Evolutionary conservation across 2,329 filamentous ascomycete species (phyloP).

Genomic region (Fusarium sp.): DNA sequence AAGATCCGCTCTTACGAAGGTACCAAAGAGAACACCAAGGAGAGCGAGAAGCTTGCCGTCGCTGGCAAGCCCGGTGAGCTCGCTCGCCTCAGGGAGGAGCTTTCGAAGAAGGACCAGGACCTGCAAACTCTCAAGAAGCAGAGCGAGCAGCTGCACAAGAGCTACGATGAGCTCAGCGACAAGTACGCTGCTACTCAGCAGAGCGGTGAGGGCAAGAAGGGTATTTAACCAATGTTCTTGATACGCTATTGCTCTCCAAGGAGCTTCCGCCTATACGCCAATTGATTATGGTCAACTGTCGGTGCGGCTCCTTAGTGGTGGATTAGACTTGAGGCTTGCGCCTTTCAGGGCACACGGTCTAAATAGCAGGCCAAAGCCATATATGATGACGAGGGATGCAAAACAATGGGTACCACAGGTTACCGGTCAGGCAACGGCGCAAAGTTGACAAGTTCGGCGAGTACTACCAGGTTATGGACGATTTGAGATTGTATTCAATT

Average conservation of each 20-base stretch:
- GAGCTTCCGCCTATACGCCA: not conserved
- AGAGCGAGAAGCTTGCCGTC: constrained; percentile 79
- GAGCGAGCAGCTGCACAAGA: constrained; percentile 83
- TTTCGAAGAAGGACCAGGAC: constrained; percentile 86
- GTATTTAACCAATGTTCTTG: constrained; percentile 57
- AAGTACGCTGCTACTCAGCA: constrained; percentile 76
- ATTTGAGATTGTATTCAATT: constrained; percentile 40
- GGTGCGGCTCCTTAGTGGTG: not conserved
- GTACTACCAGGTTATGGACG: constrained; percentile 24
- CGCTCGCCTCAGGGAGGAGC: constrained; percentile 76
- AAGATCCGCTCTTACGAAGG: constrained; percentile 86
- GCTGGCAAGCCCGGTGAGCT: constrained; percentile 85
- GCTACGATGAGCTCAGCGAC: constrained; percentile 90
- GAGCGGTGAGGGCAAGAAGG: constrained; percentile 71
- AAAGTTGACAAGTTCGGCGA: constrained; percentile 32
- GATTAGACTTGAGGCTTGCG: constrained; percentile 9
- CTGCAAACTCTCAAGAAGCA: constrained; percentile 94
- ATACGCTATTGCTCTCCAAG: constrained; percentile 1
- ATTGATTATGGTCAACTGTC: not conserved
- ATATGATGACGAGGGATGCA: constrained; percentile 26
- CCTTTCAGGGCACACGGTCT: constrained; percentile 32
- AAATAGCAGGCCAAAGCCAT: constrained; percentile 15
- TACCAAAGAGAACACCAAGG: constrained; percentile 70
- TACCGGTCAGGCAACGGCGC: constrained; percentile 35
- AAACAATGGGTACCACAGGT: constrained; percentile 33